phyloP scores from a whole-genome alignment of 768 basidiomycete species.

The Lactifluus volemus region DNA sequence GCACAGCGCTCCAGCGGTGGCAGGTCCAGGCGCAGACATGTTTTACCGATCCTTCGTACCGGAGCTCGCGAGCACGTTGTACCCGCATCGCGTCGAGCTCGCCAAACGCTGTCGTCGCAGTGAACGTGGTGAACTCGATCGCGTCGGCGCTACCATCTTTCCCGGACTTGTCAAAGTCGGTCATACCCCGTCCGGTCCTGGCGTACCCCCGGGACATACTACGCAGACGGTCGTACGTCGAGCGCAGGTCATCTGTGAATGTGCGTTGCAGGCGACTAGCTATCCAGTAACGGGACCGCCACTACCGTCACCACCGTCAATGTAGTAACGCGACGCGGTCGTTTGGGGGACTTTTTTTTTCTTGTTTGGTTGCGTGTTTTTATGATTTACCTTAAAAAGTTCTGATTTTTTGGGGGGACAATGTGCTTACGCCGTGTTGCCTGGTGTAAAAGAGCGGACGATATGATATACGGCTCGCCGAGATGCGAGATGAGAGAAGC shows the following conservation, averaged over 20 bases:
- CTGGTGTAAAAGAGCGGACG: neutral
- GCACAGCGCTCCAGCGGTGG: conserved; percentile 52
- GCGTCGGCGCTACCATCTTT: conserved; percentile 79
- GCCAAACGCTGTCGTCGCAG: conserved; percentile 73
- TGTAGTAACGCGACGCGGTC: neutral
- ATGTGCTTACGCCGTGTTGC: neutral
- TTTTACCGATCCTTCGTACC: conserved; percentile 87
- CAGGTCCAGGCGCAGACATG: conserved; percentile 47
- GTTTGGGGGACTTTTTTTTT: neutral
- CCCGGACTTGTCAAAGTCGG: conserved; percentile 82
- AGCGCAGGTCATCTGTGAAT: conserved; percentile 84
- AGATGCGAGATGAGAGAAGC: neutral
- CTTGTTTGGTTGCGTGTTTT: too few species aligned
- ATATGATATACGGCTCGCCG: too few species aligned
- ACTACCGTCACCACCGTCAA: neutral
- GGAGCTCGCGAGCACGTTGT: conserved; percentile 66
- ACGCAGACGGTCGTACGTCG: conserved; percentile 69
- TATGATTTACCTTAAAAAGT: too few species aligned
- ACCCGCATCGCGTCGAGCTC: conserved; percentile 73
- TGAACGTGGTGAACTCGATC: conserved; percentile 63
- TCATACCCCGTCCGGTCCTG: conserved; percentile 29
- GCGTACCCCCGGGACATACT: conserved; percentile 36
- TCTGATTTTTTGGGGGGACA: neutral
- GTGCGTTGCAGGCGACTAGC: conserved; percentile 41
- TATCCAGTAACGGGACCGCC: neutral